Conservation (phyloP, 2,329 filamentous ascomycete species). For the Cercospora sp. region DNA sequence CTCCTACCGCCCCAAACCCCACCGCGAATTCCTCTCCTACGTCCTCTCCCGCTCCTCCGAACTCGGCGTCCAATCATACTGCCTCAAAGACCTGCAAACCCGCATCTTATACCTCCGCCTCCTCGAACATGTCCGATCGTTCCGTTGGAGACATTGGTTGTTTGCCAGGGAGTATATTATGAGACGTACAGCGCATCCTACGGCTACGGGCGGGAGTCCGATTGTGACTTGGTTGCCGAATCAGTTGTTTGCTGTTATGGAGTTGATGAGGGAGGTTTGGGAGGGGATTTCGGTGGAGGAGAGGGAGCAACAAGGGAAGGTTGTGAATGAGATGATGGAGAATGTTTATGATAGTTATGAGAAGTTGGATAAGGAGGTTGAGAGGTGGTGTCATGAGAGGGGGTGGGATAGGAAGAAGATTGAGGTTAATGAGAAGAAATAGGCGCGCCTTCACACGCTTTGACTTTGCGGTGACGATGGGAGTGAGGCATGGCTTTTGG, state of each 20-base stretch:
- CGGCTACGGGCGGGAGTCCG: slow-evolving; percentile 76
- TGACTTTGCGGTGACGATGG: too few relatives aligned
- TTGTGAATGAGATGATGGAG: slow-evolving; percentile 62
- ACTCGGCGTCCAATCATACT: slow-evolving; percentile 61
- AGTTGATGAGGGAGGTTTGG: slow-evolving; percentile 65
- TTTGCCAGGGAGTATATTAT: slow-evolving; percentile 84
- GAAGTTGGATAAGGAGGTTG: slow-evolving; percentile 70
- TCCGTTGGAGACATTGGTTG: slow-evolving; percentile 83
- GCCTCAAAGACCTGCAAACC: slow-evolving; percentile 34
- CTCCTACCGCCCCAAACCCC: slow-evolving; percentile 83
- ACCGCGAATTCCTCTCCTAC: slow-evolving; percentile 78
- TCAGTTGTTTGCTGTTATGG: slow-evolving; percentile 72
- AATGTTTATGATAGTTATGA: slow-evolving; percentile 63
- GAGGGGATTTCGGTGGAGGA: slow-evolving; percentile 37
- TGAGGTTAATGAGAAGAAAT: slow-evolving; percentile 17
- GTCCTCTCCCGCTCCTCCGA: slow-evolving; percentile 58
- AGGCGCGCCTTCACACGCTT: too few relatives aligned
- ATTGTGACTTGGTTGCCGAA: slow-evolving; percentile 85
- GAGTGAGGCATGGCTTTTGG: background rate
- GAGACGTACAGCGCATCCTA: slow-evolving; percentile 73
- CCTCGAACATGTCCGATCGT: slow-evolving; percentile 75
- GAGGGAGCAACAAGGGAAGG: slow-evolving; percentile 22
- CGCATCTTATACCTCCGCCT: slow-evolving; percentile 50
- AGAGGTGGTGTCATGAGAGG: slow-evolving; percentile 62
- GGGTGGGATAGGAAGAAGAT: slow-evolving; percentile 20